Evolutionary conservation across 148 eudicot genomes (phyloP).

Genomic region (Pharnaceum exiguum): DNA sequence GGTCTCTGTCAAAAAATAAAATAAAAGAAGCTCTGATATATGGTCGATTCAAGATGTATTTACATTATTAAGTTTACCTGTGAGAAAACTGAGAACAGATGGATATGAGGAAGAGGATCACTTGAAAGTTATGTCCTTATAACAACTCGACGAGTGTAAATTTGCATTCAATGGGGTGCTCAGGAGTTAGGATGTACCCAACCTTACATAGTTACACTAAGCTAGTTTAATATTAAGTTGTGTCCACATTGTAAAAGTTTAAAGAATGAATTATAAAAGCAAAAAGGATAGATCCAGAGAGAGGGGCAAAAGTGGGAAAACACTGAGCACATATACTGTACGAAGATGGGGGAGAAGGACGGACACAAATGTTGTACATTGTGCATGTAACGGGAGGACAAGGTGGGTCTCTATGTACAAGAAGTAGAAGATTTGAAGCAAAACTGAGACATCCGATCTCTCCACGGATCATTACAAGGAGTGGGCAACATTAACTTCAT

Average conservation of each 20-base stretch:
- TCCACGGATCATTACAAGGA: neutral
- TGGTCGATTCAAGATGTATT: no score
- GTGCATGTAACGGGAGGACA: slow-evolving; percentile 1
- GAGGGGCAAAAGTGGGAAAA: neutral
- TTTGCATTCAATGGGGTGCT: neutral
- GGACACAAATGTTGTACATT: slow-evolving; percentile 11
- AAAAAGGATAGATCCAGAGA: no score
- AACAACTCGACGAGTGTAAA: slow-evolving; percentile 1
- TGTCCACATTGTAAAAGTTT: no score
- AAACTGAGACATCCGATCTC: neutral
- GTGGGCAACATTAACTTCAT: slow-evolving; percentile 27
- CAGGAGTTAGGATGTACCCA: no score
- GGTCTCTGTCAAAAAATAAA: no score
- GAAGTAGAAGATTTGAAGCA: neutral
- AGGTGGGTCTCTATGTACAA: slow-evolving; percentile 29
- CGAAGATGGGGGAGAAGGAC: slow-evolving; percentile 2
- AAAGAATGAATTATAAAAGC: no score
- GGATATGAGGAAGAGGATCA: neutral
- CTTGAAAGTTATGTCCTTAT: slow-evolving; percentile 6
- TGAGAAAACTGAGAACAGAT: no score
- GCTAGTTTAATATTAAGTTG: no score
- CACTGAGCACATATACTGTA: neutral
- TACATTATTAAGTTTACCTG: no score
- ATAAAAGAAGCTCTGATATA: no score
- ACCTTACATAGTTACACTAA: no score